phyloP scores from a whole-genome alignment of 169 alveolate species.

The Plasmodium chabaudi region DNA sequence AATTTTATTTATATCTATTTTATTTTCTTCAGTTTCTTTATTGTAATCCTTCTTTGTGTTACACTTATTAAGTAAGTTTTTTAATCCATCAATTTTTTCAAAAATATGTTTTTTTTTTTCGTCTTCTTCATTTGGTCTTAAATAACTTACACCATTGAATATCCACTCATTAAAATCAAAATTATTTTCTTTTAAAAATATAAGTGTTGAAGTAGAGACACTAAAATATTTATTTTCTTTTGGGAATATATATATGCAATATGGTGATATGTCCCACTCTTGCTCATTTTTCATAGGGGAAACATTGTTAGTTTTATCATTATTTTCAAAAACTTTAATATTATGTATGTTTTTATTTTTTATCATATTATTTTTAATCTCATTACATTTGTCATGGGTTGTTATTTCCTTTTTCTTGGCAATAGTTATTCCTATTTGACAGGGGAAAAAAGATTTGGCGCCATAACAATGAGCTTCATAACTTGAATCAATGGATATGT shows the following conservation, averaged over 20 bases:
- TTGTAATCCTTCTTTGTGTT: slow-evolving; percentile 23
- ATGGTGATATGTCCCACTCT: slow-evolving; percentile 89
- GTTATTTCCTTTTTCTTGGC: slow-evolving; percentile 80
- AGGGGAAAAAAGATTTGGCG: slow-evolving; percentile 88
- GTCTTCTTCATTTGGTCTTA: slow-evolving; percentile 85
- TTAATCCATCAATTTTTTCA: slow-evolving; percentile 77
- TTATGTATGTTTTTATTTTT: slow-evolving; percentile 22
- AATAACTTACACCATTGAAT: slow-evolving; percentile 85
- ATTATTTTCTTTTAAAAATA: slow-evolving; percentile 87
- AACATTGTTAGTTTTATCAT: slow-evolving; percentile 5
- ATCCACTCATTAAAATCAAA: slow-evolving; percentile 91
- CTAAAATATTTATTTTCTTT: slow-evolving; percentile 82
- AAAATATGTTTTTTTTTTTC: slow-evolving; percentile 79
- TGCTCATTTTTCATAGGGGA: slow-evolving; percentile 14
- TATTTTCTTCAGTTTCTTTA: background rate
- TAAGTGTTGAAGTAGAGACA: slow-evolving; percentile 86
- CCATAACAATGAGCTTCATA: slow-evolving; percentile 91
- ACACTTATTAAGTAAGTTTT: slow-evolving; percentile 67
- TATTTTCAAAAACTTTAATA: slow-evolving; percentile 18
- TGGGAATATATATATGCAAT: slow-evolving; percentile 88
- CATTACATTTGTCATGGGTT: background rate
- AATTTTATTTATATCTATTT: slow-evolving; percentile 57
- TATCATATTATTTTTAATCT: background rate
- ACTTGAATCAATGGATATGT: slow-evolving; percentile 87
- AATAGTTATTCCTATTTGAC: slow-evolving; percentile 90